Percentiles rank a stretch among this genome's conserved stretches.
phyloP scores from a whole-genome alignment of 768 basidiomycete genomes.

The Rhizopogon vulgaris region DNA sequence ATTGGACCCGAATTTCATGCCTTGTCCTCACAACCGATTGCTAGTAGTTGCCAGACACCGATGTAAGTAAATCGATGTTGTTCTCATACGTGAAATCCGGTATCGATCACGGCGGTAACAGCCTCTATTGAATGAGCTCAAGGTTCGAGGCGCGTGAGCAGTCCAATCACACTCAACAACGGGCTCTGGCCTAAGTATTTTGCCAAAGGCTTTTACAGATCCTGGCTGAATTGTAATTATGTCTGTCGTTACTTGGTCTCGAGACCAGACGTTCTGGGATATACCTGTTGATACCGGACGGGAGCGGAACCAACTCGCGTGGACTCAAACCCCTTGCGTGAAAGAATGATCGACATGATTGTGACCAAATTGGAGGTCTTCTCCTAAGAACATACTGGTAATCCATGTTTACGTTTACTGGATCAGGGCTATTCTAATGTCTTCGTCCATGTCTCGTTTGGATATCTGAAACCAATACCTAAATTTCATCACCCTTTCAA shows the following conservation, averaged over 20 bases:
- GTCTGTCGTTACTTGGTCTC: not conserved
- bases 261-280: not conserved
- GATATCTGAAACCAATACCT: not conserved
- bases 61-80: not conserved
- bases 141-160: not conserved
- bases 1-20: not conserved
- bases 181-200: not conserved
- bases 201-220: not conserved
- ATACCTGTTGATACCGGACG: not conserved
- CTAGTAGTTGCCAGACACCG: not conserved
- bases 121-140: not conserved
- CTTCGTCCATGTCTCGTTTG: not conserved
- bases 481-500: not conserved
- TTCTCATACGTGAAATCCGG: not conserved
- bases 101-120: not conserved
- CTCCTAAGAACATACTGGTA: not conserved
- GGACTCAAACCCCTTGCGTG: not conserved
- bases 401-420: not conserved
- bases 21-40: not conserved
- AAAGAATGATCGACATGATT: not conserved
- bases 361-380: not conserved
- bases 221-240: not conserved
- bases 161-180: not conserved
- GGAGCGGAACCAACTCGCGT: not conserved
- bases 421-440: not conserved